Conservation (phyloP, 2,329 filamentous ascomycete genomes). For the Fusarium sp. region DNA sequence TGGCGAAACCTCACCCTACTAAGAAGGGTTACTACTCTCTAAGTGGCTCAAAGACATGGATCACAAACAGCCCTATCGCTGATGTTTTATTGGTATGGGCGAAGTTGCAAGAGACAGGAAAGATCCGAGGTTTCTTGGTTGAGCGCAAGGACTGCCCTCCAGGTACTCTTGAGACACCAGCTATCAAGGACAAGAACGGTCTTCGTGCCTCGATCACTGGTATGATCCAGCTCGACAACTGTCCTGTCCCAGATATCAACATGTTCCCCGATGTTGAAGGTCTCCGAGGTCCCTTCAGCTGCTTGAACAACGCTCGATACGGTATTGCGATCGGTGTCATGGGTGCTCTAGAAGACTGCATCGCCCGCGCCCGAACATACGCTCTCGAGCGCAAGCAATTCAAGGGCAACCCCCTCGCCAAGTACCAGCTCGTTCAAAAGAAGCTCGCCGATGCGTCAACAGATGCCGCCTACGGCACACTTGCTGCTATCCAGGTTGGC, state of each 20-base stretch:
- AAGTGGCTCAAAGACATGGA: constrained; percentile 92
- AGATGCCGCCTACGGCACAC: constrained; percentile 90
- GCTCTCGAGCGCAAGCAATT: constrained; percentile 96
- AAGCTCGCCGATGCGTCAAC: constrained; percentile 94
- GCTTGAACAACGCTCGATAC: constrained; percentile 91
- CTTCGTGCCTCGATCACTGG: constrained; percentile 93
- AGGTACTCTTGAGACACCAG: constrained; percentile 90
- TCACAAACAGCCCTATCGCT: constrained; percentile 92
- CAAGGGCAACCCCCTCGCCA: constrained; percentile 93
- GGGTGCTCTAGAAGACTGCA: constrained; percentile 92
- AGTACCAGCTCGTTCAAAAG: constrained; percentile 97
- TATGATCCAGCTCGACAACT: constrained; percentile 96
- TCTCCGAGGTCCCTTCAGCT: constrained; percentile 88
- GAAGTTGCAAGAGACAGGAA: constrained; percentile 89
- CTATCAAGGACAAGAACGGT: constrained; percentile 95
- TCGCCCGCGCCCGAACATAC: constrained; percentile 84
- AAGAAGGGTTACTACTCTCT: constrained; percentile 86
- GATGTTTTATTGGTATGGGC: constrained; percentile 92
- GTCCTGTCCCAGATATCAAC: constrained; percentile 88
- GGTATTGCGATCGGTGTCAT: constrained; percentile 96
- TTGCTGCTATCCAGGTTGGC: constrained; percentile 91
- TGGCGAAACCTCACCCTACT: constrained; percentile 84
- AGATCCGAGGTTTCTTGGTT: constrained; percentile 93
- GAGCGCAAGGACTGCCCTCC: constrained; percentile 87
- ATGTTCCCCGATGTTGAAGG: constrained; percentile 95